Evolutionary conservation across 2,329 filamentous ascomycete genomes (phyloP), one percentile per base, ranked within the genome.

Genomic region (Byssothecium circinans): DNA sequence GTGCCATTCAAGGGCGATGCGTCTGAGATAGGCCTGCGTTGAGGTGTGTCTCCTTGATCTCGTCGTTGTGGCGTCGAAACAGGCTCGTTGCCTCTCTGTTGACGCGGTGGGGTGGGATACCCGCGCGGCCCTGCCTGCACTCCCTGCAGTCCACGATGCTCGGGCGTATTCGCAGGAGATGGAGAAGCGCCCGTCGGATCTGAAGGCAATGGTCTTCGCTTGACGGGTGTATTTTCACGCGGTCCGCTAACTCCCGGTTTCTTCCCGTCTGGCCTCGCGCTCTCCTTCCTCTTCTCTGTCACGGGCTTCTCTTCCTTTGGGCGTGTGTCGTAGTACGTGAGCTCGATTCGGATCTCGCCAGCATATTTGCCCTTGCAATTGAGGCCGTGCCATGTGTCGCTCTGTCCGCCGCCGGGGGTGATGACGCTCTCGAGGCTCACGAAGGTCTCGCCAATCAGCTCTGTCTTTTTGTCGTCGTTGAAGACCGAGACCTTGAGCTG

Each of bases 401-500:
- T 91, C 73, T 96, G 90, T n/a, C 94, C 91, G 40, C 94, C 94
- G 39, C 94, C 91, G 2, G 85, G 78, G 17, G 91, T 80, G 53
- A 99, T 82, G 60, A 99, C 88, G 58, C 84, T 81, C 58, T 85
- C 84, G 50, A 99, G 78, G 64, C 89, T 87, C 49, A 97, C 83
- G 86, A 89, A 96, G 6, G 89, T 85, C 73, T 99, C 94, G 56
- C 94, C 94, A 61, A 99, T 96, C 56, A 99, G 74, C 58, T 99
- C 94, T 0, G 92, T 97, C 76, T 88, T 95, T 77, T 96, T 97
- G 74, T 99, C 94, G 64, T 99, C 94, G 68, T 96, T 96, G 76
- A 99, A 99, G 5, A 97, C 83, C 2, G 92, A 96, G 14, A 97
- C 81, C 70, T 99, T 99, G 47, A 99, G 81, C 68, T 91, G 89